phyloP scores from a whole-genome alignment of 495 filamentous ascomycete species.

The Aspergillus cavernicola region DNA sequence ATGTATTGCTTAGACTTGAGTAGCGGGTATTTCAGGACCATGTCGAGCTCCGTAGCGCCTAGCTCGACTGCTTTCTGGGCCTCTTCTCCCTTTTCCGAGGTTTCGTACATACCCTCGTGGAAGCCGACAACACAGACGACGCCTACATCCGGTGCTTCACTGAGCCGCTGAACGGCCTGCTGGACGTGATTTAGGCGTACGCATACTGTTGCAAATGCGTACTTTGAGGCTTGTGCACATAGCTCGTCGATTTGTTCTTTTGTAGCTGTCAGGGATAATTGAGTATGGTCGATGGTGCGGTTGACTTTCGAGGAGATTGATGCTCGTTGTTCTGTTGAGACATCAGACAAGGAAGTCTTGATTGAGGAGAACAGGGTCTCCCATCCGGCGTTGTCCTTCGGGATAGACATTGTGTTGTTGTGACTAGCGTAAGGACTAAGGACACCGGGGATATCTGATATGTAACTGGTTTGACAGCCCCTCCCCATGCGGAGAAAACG shows the following conservation, averaged over 20 bases:
- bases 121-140: constrained; percentile 67
- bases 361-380: constrained; percentile 26
- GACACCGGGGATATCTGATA: too few relatives aligned
- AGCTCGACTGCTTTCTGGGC: constrained; percentile 51
- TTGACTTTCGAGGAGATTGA: constrained; percentile 23
- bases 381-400: constrained; percentile 36
- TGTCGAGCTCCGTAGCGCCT: constrained; percentile 63
- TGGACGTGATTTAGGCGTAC: constrained; percentile 52
- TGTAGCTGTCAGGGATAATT: constrained; percentile 53
- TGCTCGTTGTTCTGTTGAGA: constrained; percentile 23
- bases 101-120: constrained; percentile 57
- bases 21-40: constrained; percentile 60
- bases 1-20: constrained; percentile 49
- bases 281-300: constrained; percentile 63
- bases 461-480: background rate
- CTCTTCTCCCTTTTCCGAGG: constrained; percentile 51
- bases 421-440: too few relatives aligned
- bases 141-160: constrained; percentile 38
- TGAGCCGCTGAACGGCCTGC: constrained; percentile 50
- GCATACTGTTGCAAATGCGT: constrained; percentile 60
- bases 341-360: constrained; percentile 23
- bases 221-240: constrained; percentile 56
- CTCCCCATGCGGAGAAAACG: background rate
- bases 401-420: constrained; percentile 19
- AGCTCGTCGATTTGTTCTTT: constrained; percentile 54